Evolutionary conservation across 768 basidiomycete genomes (phyloP).

Genomic region (Rhodotorula kratochvilovae): DNA sequence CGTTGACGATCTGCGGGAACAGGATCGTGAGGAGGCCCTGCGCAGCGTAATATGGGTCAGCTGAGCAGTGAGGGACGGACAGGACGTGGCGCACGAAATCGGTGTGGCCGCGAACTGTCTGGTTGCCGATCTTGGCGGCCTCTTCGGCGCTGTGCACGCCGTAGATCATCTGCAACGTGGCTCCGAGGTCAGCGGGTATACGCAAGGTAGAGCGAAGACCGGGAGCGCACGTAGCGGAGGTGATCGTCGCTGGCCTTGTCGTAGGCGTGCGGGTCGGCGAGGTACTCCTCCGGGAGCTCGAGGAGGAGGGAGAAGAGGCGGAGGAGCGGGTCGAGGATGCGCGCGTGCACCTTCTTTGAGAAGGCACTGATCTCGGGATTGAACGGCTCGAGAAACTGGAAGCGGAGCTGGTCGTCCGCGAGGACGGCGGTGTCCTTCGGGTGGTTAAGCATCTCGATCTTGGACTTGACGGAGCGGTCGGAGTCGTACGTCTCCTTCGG

Average conservation of each 20-base stretch:
- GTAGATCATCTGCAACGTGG: not conserved
- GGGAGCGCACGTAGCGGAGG: not conserved
- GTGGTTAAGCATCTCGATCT: conserved; percentile 50
- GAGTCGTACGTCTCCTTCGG: conserved; percentile 46
- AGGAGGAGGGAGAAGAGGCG: not conserved
- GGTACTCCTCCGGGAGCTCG: conserved; percentile 9
- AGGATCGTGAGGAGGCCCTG: conserved; percentile 46
- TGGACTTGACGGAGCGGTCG: conserved; percentile 48
- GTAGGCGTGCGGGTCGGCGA: not conserved
- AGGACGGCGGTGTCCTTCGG: conserved; percentile 48
- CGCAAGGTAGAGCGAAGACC: not conserved
- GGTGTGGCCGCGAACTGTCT: conserved; percentile 1
- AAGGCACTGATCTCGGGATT: conserved; percentile 36
- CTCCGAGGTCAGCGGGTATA: no score
- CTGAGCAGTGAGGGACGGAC: not conserved
- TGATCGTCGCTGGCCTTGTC: not conserved
- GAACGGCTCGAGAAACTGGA: conserved; percentile 11
- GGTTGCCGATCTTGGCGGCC: not conserved
- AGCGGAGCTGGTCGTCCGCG: conserved; percentile 33
- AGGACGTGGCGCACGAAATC: not conserved
- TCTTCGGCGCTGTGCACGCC: not conserved
- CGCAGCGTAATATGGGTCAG: no score
- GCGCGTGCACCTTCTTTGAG: not conserved
- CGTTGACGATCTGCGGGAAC: conserved; percentile 50
- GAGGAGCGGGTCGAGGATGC: conserved; percentile 8